Base-by-base conservation (phyloP, 768 basidiomycete genomes). In the Trametes villosa region DNA sequence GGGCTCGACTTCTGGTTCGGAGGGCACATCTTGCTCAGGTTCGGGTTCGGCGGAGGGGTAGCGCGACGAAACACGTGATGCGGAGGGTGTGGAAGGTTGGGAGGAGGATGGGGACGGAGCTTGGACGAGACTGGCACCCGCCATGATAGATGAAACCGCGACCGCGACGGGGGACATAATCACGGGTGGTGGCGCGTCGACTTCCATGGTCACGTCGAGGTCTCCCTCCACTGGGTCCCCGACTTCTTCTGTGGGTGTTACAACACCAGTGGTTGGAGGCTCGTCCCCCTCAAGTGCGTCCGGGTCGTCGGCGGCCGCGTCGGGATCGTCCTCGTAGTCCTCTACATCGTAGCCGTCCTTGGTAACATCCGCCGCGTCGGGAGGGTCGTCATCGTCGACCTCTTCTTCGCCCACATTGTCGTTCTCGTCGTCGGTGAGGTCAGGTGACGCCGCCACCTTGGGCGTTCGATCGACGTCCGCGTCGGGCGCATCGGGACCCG, bases 141-240 rank as follows among this genome's bases (percentile, higher is more conserved):
- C 78, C 79, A 81, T 81, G 36, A 81, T 82, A 13, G 81, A 80
- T 18, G 79, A 77, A 0, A 76, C 79, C 5, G 77, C 75, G 0
- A 76, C 74, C 36, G 72, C 65, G 27, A 72, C 67, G 42, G 74
- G 70, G 13, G 71, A 67, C 46, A 69, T 65, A 36, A 70, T 62
- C 7, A 69, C 60, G 5, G 69, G 54, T 12, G 59, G 51, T 5
- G 71, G 69, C 5, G 52, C 52, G 60, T 70, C 64, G 9, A 71
- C 66, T 38, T 71, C 68, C 68, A 69, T 69, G 20, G 63, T 46
- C 8, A 59, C 57, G 53, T 65, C 59, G 7, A 36, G 26, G n/a
- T 65, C 62, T 4, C 44, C 68, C 18, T 66, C 68, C 9, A 49
- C 69, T 9, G 71, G 74, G 30, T 60, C 73, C 38, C 66, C 74